These are phyloP conservation scores for Evernia prunastri DNA, from an alignment of 495 filamentous ascomycete species.

Conservation along the genomic window DNA sequence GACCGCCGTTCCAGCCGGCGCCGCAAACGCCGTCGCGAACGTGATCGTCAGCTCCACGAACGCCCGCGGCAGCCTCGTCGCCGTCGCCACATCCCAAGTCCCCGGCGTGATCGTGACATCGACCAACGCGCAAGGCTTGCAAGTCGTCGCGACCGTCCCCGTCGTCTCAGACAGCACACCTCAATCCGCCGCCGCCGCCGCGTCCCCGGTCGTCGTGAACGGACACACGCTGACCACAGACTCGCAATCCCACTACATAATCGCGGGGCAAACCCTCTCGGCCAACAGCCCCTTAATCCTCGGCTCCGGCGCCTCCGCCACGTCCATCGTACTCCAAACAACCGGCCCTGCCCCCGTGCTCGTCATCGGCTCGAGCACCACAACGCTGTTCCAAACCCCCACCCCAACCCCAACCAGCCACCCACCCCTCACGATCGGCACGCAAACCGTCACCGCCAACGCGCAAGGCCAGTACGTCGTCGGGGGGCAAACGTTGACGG, in stretches of 20 bases:
- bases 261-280: constrained; percentile 5
- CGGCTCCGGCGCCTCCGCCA: neutral
- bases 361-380: constrained; percentile 5
- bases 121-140: neutral
- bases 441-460: neutral
- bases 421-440: neutral
- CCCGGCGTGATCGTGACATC: neutral
- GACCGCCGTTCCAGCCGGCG: neutral
- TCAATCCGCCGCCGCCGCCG: no score
- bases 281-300: neutral
- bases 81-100: neutral
- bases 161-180: neutral
- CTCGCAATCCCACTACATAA: neutral
- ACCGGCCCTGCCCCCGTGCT: neutral
- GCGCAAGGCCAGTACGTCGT: neutral
- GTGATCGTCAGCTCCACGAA: neutral
- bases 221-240: neutral
- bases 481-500: neutral
- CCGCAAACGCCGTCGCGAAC: neutral
- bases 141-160: neutral
- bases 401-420: neutral
- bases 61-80: neutral
- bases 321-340: constrained; percentile 1
- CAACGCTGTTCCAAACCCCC: neutral
- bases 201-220: neutral